Evolutionary conservation across 805 yeast species (phyloP).

Genomic region (Myxozyma melibiosi): DNA sequence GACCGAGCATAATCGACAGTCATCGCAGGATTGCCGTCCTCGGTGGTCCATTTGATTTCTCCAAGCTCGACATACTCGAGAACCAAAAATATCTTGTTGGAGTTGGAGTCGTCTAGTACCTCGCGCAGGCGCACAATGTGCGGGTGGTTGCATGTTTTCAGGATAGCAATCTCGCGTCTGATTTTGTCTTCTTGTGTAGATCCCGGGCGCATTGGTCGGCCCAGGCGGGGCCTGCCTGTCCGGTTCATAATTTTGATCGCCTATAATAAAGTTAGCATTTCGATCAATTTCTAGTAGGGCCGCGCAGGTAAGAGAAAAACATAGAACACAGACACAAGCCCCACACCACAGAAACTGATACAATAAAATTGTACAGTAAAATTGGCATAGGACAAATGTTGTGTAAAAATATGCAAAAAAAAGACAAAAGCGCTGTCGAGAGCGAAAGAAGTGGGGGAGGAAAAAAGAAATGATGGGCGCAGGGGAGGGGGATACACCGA

Average conservation of each 20-base stretch:
- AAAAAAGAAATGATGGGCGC: no score
- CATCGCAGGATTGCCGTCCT: slow-evolving; percentile 60
- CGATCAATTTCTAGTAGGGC: not conserved
- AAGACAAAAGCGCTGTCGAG: not conserved
- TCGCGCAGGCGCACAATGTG: slow-evolving; percentile 86
- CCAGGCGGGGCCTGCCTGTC: slow-evolving; percentile 56
- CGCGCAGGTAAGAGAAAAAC: not conserved
- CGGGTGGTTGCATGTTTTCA: slow-evolving; percentile 89
- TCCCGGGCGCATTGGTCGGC: slow-evolving; percentile 43
- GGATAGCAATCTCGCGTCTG: slow-evolving; percentile 85
- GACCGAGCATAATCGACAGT: slow-evolving; percentile 66
- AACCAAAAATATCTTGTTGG: slow-evolving; percentile 85
- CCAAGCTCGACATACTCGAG: slow-evolving; percentile 89
- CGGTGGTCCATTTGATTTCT: slow-evolving; percentile 78
- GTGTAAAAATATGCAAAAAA: not conserved
- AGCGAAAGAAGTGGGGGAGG: not conserved
- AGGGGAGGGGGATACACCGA: no score
- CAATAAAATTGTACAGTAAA: not conserved
- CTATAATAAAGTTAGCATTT: slow-evolving; percentile 7
- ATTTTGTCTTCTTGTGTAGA: slow-evolving; percentile 69
- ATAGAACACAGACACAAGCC: not conserved
- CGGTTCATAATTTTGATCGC: slow-evolving; percentile 93
- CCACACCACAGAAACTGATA: not conserved
- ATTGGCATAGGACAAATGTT: no score
- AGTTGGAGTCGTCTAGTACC: slow-evolving; percentile 81